phyloP scores from a whole-genome alignment of 176 grass and related monocot genomes.

The Phoenix roebelenii region DNA sequence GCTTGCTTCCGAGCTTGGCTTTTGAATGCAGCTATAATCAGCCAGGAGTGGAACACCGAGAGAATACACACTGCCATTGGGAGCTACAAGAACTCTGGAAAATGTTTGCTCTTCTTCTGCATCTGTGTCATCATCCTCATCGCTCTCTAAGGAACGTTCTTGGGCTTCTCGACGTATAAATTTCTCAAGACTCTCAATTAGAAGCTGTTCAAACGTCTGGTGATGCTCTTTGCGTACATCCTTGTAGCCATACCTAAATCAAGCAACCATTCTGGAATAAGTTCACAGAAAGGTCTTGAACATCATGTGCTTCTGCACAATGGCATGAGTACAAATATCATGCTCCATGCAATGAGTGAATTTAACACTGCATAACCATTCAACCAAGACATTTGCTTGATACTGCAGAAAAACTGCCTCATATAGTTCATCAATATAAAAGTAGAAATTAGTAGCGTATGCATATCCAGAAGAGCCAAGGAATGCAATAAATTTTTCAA shows the following conservation, averaged over 20 bases:
- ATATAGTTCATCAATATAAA: too few relatives aligned
- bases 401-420: too few relatives aligned
- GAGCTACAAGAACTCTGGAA: constrained; percentile 65
- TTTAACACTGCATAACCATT: too few relatives aligned
- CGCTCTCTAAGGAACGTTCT: constrained; percentile 80
- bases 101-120: constrained; percentile 38
- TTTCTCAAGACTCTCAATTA: constrained; percentile 88
- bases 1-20: constrained; percentile 38
- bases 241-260: constrained; percentile 92
- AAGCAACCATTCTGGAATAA: background rate
- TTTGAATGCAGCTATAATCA: constrained; percentile 17
- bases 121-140: constrained; percentile 52
- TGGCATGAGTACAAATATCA: too few relatives aligned
- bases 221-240: constrained; percentile 82
- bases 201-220: constrained; percentile 70
- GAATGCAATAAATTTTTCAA: too few relatives aligned
- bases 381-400: too few relatives aligned
- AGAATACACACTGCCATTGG: constrained; percentile 58
- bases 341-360: too few relatives aligned
- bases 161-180: constrained; percentile 87
- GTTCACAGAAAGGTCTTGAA: background rate
- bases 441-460: too few relatives aligned
- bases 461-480: too few relatives aligned
- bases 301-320: too few relatives aligned
- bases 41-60: constrained; percentile 50